phyloP scores from a whole-genome alignment of 306 rosid species.

The Dalbergia cochinchinensis region DNA sequence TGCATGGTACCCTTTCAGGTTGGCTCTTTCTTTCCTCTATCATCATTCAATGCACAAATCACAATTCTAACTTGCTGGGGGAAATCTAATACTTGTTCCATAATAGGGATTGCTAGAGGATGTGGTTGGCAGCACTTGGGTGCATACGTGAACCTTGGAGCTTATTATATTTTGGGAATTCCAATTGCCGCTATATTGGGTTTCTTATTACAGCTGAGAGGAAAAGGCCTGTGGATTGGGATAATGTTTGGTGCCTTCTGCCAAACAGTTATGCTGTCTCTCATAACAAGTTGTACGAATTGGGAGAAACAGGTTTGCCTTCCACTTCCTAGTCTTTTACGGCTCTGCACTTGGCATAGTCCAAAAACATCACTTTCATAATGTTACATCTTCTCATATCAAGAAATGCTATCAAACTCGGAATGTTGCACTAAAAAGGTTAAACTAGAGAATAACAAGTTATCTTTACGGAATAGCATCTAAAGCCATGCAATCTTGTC shows the following conservation, averaged over 20 bases:
- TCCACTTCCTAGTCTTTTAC: constrained; percentile 21
- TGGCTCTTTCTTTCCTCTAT: neutral
- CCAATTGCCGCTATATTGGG: constrained; percentile 68
- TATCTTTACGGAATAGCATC: constrained; percentile 13
- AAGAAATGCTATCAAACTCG: constrained; percentile 4
- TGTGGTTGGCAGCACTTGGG: constrained; percentile 84
- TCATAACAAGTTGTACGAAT: constrained; percentile 58
- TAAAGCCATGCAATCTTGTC: neutral
- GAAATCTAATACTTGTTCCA: constrained; percentile 18
- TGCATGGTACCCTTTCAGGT: constrained; percentile 76
- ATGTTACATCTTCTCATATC: neutral
- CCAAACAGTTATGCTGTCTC: constrained; percentile 55
- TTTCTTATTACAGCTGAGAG: constrained; percentile 62
- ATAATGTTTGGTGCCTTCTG: constrained; percentile 62
- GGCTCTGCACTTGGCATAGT: neutral
- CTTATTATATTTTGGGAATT: constrained; percentile 75
- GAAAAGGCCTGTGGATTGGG: constrained; percentile 82
- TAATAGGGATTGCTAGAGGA: constrained; percentile 75
- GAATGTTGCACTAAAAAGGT: neutral
- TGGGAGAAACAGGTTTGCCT: constrained; percentile 74
- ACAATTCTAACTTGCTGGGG: neutral
- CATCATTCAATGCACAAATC: constrained; percentile 12
- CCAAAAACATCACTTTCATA: neutral
- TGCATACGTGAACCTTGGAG: constrained; percentile 75
- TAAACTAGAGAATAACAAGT: neutral